Evolutionary conservation across 768 basidiomycete species (phyloP), one percentile per base, ranked within the genome.

Genomic region (Lactifluus subvellereus): DNA sequence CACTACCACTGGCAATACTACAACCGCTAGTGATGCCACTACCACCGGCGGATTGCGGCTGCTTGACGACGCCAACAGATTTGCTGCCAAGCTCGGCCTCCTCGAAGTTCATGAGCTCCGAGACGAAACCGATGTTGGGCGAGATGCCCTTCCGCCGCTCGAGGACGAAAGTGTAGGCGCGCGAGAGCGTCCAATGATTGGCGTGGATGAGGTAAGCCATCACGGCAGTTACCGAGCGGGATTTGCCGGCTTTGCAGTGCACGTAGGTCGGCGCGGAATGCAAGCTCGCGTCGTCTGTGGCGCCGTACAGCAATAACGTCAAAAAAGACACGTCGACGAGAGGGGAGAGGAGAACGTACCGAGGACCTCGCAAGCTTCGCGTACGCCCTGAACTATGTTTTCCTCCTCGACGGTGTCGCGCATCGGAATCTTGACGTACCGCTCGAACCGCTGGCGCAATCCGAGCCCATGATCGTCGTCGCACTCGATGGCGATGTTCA

Each of bases 141-240:
- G 91, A 94, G 67, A 98, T 96, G 67, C 94, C 94, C 68, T 92
- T 93, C 40, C 96, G 85, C 9, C 94, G 84, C 69, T 95, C 95
- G 45, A 92, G 82, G 30, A 98, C 95, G 71, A 94, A 97, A 0
- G 87, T 77, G 72, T 98, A 98, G 1, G 96, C 93, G 42, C 85
- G 84, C 37, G 92, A 89, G 47, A 98, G 83, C 20, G 94, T 90
- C 96, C 96, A 98, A 71, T 94, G 94, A 71, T 97, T 94, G 10
- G 94, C 91, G 69, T 97, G 95, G 67, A 98, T 97, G 60, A 98
- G 88, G 72, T 97, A 98, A 2, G 92, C 95, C 79, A 98, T 93
- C 45, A 97, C 95, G 13, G 94, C 94, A 0, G 95, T 97, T 33
- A 97, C 95, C 1, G 92, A 95, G 14, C 96, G 87, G 2, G 92